Conservation (phyloP, 2,329 filamentous ascomycete species). For the Cadophora sp. region DNA sequence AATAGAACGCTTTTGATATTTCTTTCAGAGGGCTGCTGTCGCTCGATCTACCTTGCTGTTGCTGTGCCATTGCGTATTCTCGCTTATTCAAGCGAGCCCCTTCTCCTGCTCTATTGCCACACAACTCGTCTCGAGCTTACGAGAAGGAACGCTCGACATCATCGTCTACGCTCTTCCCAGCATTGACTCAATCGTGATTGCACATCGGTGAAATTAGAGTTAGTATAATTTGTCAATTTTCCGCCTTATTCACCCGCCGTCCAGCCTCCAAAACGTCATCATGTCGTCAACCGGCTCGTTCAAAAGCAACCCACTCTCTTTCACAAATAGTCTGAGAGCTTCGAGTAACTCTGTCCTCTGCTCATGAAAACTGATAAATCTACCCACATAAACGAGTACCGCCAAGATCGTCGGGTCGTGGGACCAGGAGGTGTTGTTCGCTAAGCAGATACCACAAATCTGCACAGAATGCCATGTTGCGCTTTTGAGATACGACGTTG, state of each 20-base stretch:
- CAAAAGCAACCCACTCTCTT: background rate
- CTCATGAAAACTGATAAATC: background rate
- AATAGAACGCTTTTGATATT: background rate
- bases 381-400: background rate
- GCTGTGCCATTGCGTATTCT: background rate
- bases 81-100: background rate
- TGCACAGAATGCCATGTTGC: background rate
- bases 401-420: background rate
- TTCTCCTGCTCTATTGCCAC: background rate
- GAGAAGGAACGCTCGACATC: too few relatives aligned
- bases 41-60: background rate
- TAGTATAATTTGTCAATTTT: too few relatives aligned
- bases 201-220: too few relatives aligned
- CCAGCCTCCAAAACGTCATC: background rate
- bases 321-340: background rate
- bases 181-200: too few relatives aligned
- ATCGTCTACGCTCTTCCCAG: too few relatives aligned
- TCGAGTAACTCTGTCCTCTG: background rate
- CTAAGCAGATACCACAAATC: background rate
- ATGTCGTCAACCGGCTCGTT: background rate
- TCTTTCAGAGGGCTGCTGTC: background rate
- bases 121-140: background rate
- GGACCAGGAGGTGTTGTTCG: background rate
- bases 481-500: background rate
- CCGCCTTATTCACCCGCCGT: background rate